Base-by-base conservation (phyloP, 2,329 filamentous ascomycete species). In the Laburnicola sp. region DNA sequence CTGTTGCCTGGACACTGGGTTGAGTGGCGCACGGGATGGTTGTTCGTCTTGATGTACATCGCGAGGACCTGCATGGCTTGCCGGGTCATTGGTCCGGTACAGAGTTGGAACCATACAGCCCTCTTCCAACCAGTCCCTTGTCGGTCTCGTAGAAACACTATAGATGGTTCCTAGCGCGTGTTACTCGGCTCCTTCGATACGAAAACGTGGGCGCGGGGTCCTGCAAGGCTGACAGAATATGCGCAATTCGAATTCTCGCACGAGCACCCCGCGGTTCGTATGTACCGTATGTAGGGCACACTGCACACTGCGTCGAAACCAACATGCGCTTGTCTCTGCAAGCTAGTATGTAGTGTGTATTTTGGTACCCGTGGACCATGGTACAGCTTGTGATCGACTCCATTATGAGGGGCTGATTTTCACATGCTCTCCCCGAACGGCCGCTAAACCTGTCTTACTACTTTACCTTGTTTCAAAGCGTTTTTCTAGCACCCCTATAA, bases 171-270 rank as follows among this genome's bases (percentile, higher is more conserved):
- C n/a, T 45, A 45, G 43, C 23, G 34, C 32, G 27, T 45, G 43
- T 45, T 37, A 26, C 26, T 37, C 16, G 25, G 30, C 31, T 45
- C 43, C 32, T 45, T 28, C 43, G 32, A 37, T 23, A 6, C 28
- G 27, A 45, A 22, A 45, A 45, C 32, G 43, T 45, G 43, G 43
- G n/a, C 28, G 11, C 32, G 32, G 32, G 28, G 28, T 21, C 37
- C 43, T 45, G 43, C 43, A 45, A 45, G 32, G 43, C 43, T 45
- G 43, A 45, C 32, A 37, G n/a, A 37, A 37, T 34, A 22, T 30
- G 32, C 43, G 34, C 43, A 37, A 37, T 23, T 28, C n/a, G 2
- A 45, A 37, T 45, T 34, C 43, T 37, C 31, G 42, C 42, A 28
- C 31, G 31, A 44, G 42, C 26, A 32, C 25, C 32, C 21, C 34